A percentile compares a stretch with the other conserved stretches of the same genome.
These are phyloP conservation scores for Fistulifera pelliculosa DNA, from an alignment of 108 stramenopile species.

Conservation along the genomic window DNA sequence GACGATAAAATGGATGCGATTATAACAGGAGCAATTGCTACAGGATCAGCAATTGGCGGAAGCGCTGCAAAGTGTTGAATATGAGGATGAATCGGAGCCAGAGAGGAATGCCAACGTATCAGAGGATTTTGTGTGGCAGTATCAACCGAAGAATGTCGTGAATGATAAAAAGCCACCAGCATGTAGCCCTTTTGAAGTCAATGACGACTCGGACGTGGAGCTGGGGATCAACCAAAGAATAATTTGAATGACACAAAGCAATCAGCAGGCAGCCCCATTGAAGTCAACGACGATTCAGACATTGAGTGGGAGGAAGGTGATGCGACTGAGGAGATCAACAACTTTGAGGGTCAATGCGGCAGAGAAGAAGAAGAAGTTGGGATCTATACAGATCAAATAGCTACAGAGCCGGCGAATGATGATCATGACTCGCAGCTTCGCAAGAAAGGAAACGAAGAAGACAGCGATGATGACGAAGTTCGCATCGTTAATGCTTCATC, in stretches of 20 bases:
- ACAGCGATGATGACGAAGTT: conserved; percentile 20
- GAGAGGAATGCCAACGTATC: neutral
- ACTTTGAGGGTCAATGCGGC: neutral
- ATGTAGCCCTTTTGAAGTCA: conserved; percentile 3
- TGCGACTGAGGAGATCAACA: neutral
- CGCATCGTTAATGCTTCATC: neutral
- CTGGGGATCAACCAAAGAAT: conserved; percentile 28
- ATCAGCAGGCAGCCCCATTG: too few relatives aligned
- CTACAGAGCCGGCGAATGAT: too few relatives aligned
- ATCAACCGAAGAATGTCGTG: neutral
- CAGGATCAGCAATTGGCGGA: conserved; percentile 24
- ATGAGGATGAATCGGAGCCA: conserved; percentile 8
- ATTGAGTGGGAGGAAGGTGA: conserved; percentile 30
- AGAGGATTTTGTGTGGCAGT: neutral
- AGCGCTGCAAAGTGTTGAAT: conserved; percentile 26
- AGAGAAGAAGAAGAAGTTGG: too few relatives aligned
- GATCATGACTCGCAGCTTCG: conserved; percentile 15
- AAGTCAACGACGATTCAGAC: neutral
- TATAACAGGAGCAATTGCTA: conserved; percentile 12
- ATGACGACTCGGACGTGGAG: conserved; percentile 35
- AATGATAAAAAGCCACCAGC: neutral
- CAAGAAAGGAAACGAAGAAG: too few relatives aligned
- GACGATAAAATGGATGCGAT: too few relatives aligned
- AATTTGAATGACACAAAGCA: neutral
- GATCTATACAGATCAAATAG: too few relatives aligned